Conservation (phyloP, 2,329 filamentous ascomycete genomes). For the Pyrenophora teres region DNA sequence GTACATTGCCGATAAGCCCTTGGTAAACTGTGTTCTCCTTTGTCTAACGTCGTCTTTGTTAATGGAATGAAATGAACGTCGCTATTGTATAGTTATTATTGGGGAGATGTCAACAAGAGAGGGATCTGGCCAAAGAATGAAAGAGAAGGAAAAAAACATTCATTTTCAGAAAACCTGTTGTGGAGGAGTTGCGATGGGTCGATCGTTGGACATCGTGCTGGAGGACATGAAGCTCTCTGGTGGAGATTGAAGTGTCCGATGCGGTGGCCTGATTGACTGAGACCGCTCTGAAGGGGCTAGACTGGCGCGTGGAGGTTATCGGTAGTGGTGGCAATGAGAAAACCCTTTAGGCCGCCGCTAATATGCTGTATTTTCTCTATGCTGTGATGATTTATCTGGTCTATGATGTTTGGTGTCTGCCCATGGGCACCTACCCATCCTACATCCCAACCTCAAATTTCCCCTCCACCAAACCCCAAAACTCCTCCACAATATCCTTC, state of each 20-base stretch:
- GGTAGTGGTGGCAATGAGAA: conserved; percentile 40
- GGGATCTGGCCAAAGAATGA: background rate
- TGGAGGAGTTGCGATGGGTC: conserved; percentile 24
- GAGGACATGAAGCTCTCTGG: conserved; percentile 26
- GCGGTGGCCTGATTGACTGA: conserved; percentile 31
- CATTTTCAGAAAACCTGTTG: conserved; percentile 26
- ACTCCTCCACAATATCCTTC: conserved; percentile 54
- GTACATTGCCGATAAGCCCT: conserved; percentile 32
- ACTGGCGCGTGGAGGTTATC: conserved; percentile 26
- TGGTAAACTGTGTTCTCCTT: conserved; percentile 41
- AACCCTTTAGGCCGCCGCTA: conserved; percentile 33
- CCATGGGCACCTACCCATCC: background rate
- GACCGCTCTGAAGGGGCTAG: conserved; percentile 32
- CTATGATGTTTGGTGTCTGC: background rate
- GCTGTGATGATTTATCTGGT: conserved; percentile 10
- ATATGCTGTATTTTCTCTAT: conserved; percentile 1
- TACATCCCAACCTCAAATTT: conserved; percentile 50
- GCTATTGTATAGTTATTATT: background rate
- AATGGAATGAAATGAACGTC: conserved; percentile 4
- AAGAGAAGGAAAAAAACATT: conserved; percentile 22
- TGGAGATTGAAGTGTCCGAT: conserved; percentile 21
- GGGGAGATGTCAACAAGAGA: background rate
- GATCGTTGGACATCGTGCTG: conserved; percentile 24
- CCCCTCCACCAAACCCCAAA: conserved; percentile 54
- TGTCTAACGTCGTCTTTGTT: conserved; percentile 29